Evolutionary conservation across 2,329 filamentous ascomycete genomes (phyloP), one percentile per base, ranked within the genome.

Genomic region (Alternaria arbusti): DNA sequence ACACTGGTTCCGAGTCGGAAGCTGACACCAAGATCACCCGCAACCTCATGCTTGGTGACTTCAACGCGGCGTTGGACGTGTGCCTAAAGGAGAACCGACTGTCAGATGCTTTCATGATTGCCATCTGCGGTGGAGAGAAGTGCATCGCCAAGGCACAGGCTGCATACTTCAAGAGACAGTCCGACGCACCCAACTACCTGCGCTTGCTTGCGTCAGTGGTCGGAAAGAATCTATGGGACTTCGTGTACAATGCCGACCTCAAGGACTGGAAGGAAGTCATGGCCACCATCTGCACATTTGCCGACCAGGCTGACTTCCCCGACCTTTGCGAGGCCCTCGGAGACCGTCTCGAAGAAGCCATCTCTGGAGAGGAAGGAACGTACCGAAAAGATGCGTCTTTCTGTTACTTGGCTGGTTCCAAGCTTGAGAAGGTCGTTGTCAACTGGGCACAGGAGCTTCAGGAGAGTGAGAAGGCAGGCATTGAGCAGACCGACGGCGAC

Each of bases 101-200:
- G 78, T 96, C 96, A 0, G 96, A 99, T 82, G 96, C 96, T 43
- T 97, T 99, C 82, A 93, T 99, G 84, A 95, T 99, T 77, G 96
- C 96, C 50, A 97, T 98, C 74, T 98, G 94, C 74, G 94, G 96
- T 62, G 96, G 95, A 52, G 93, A 97, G 78, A 91, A 94, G 69
- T 91, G 97, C 64, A 91, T 98, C 46, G 93, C 97, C 74, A 97
- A 97, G 83, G 95, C 95, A 6, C 96, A 98, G 80, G 87, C 91
- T 64, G 90, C 94, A 12, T 99, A 99, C 78, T 89, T 99, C 67
- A 91, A 93, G 61, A 91, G 91, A 74, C 93, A 94, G 80, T 86
- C 88, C 8, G 90, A 90, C 62, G 90, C 91, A 26, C 95, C 96
- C 2, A 98, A 95, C 81, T 99, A 99, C 76, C 85, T 98, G 60